A percentile compares a stretch with the other conserved stretches of the same genome.
Evolutionary conservation across 768 basidiomycete genomes (phyloP).

Genomic region (Pulveroboletus sp.): DNA sequence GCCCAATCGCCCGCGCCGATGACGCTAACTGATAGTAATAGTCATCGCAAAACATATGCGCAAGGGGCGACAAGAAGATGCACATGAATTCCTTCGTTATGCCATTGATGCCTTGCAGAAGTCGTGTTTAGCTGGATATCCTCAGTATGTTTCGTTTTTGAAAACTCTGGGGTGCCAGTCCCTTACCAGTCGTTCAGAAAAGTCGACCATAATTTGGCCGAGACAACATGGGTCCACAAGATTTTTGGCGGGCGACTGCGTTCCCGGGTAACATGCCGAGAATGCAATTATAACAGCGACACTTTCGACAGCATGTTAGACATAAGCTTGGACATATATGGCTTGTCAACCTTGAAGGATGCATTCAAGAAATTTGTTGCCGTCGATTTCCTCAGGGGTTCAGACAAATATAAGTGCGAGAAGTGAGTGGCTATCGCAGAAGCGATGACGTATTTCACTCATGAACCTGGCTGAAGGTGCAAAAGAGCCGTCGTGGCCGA

Average conservation of each 20-base stretch:
- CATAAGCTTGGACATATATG: conserved; percentile 84
- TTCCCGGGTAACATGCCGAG: conserved; percentile 82
- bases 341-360: conserved; percentile 55
- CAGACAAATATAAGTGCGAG: conserved; percentile 98
- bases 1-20: neutral
- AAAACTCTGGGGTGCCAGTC: neutral
- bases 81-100: conserved; percentile 96
- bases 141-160: conserved; percentile 53
- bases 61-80: conserved; percentile 91
- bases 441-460: neutral
- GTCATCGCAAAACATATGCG: conserved; percentile 91
- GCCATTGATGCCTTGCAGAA: conserved; percentile 89
- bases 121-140: conserved; percentile 66
- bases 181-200: conserved; percentile 44
- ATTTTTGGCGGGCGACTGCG: conserved; percentile 91
- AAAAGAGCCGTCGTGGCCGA: conserved; percentile 86
- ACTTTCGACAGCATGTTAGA: conserved; percentile 96
- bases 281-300: conserved; percentile 85
- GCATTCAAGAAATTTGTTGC: conserved; percentile 79
- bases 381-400: conserved; percentile 78
- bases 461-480: conserved; percentile 54
- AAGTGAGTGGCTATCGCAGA: conserved; percentile 57
- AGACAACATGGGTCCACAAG: conserved; percentile 92
- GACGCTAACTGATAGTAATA: conserved; percentile 29
- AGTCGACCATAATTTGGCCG: conserved; percentile 63